A percentile compares a stretch with the other conserved stretches of the same genome.
phyloP scores from a whole-genome alignment of 2,329 filamentous ascomycete genomes.

The Drechslerella coelobrocha region DNA sequence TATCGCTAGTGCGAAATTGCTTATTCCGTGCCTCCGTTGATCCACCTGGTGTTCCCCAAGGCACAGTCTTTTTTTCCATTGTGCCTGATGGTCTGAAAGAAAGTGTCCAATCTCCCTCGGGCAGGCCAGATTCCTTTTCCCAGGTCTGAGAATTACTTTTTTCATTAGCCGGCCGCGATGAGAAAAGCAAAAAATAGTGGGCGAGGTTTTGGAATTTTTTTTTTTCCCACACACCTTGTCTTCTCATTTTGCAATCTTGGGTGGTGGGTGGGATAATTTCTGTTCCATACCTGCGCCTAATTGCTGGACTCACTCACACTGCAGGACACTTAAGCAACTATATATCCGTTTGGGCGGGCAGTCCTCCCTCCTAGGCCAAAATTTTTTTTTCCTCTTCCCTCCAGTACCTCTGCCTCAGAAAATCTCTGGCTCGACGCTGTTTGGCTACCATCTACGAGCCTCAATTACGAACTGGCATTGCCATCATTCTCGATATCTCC shows the following conservation, averaged over 20 bases:
- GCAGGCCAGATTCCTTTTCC: conserved; percentile 30
- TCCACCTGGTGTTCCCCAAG: conserved; percentile 37
- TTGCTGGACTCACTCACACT: conserved; percentile 35
- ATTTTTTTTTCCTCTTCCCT: conserved; percentile 31
- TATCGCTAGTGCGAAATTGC: conserved; percentile 29
- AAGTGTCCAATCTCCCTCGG: conserved; percentile 44
- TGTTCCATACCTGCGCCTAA: conserved; percentile 40
- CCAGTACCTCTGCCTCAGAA: conserved; percentile 48
- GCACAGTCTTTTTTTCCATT: conserved; percentile 19
- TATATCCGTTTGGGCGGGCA: conserved; percentile 47
- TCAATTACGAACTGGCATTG: conserved; percentile 40
- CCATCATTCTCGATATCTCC: conserved; percentile 33
- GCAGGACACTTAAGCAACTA: conserved; percentile 50
- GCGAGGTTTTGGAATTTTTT: conserved; percentile 30
- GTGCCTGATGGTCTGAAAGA: conserved; percentile 20
- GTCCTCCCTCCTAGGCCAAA: conserved; percentile 38
- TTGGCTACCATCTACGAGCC: conserved; percentile 48
- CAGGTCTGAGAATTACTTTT: conserved; percentile 20
- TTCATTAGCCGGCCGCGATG: conserved; percentile 20
- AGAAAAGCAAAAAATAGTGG: conserved; percentile 21
- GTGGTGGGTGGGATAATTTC: conserved; percentile 41
- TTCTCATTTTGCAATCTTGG: conserved; percentile 31
- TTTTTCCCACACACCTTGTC: conserved; percentile 32
- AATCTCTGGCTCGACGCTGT: conserved; percentile 37
- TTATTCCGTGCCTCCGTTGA: conserved; percentile 21